Percentiles rank a stretch among this genome's conserved stretches.
Conservation (phyloP, 768 basidiomycete genomes). For the Russula sp. region DNA sequence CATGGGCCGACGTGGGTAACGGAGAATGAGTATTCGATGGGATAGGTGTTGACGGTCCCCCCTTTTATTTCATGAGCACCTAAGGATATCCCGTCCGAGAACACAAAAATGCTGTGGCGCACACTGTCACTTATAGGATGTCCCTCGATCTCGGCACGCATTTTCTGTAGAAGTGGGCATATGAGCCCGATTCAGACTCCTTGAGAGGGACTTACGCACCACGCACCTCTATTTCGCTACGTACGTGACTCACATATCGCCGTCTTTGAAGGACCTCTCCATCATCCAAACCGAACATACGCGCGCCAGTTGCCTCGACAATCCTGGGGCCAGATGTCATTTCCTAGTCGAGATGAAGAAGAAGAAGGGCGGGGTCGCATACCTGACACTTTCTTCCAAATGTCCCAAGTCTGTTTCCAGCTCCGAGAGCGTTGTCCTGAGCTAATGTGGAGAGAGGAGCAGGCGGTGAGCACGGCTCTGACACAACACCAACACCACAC, state of each 20-base stretch:
- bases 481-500: slow-evolving; percentile 21
- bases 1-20: slow-evolving; percentile 12
- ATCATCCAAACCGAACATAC: slow-evolving; percentile 79
- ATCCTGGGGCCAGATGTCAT: slow-evolving; percentile 48
- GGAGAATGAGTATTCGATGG: slow-evolving; percentile 11
- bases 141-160: slow-evolving; percentile 60
- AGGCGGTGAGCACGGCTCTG: not conserved
- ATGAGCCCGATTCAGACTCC: not conserved
- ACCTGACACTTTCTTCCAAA: slow-evolving; percentile 93
- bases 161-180: slow-evolving; percentile 49
- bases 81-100: not conserved
- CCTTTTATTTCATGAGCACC: slow-evolving; percentile 10
- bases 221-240: slow-evolving; percentile 75
- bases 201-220: slow-evolving; percentile 10
- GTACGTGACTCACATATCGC: slow-evolving; percentile 71
- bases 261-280: slow-evolving; percentile 72
- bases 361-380: slow-evolving; percentile 30
- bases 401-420: slow-evolving; percentile 89
- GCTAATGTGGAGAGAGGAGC: slow-evolving; percentile 34
- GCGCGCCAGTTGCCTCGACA: slow-evolving; percentile 80
- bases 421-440: slow-evolving; percentile 71
- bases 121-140: slow-evolving; percentile 25
- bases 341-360: not conserved
- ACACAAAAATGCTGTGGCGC: slow-evolving; percentile 4
- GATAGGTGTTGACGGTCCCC: slow-evolving; percentile 8